Base-by-base conservation (phyloP, 768 basidiomycete genomes). In the Pulveroboletus sp. region DNA sequence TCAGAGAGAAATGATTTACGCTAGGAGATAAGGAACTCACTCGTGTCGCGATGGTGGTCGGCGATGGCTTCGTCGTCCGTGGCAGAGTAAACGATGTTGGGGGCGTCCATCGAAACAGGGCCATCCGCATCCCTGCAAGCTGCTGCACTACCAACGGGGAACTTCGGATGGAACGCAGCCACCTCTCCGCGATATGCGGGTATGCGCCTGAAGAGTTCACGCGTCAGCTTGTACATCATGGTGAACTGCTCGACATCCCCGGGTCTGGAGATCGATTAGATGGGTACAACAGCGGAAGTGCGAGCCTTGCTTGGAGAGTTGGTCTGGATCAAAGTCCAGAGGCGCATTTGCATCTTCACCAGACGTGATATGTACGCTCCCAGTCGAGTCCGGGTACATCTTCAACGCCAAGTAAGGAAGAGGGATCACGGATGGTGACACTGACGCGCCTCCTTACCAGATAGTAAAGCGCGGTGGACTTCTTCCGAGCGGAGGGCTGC, bases 201-300 rank as follows among this genome's bases (percentile, higher is more conserved):
- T 75, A 83, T 77, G 14, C 83, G 77, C 32, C 84, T 74, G 5
- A 70, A 67, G 11, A 80, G 54, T 65, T 86, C 83, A 2, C 82
- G 73, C 4, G 60, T 46, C 45, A 72, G 74, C 54, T 85, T 86
- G 62, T 83, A 85, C 0, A 59, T 69, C 72, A 78, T 79, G 45
- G 68, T 68, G 39, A 83, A 54, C 19, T 74, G 64, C 1, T 61
- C 72, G 8, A 85, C 19, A 56, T 81, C 79, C 10, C 70, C 20
- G 3, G 45, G 29, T 32, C 64, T 64, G 29, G 11, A 1, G 3
- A 20, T 5, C 0, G 19, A 10, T 5, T 19, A 10, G 10, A 29
- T 53, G 3, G 7, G 37, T 5, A 37, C 5, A 20, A 32, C 2
- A 24, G 37, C 9, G 16, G 11, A 12, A 1, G 26, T 10, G 4